These are phyloP conservation scores for Neurospora sp. DNA, from an alignment of 495 filamentous ascomycete genomes.

Conservation along the genomic window DNA sequence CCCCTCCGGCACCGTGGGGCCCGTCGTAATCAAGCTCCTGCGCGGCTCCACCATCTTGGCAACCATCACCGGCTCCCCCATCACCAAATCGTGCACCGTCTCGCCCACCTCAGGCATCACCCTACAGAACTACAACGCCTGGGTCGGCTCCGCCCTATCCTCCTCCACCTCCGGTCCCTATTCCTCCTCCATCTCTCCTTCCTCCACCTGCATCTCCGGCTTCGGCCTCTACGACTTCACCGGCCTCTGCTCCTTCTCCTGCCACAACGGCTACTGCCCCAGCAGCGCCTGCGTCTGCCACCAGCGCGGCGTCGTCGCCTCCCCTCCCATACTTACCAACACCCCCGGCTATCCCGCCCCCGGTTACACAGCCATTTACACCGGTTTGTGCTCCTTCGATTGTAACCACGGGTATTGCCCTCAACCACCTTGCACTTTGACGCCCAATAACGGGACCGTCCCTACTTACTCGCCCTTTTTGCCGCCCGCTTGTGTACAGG, in stretches of 20 bases:
- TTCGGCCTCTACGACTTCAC: not conserved
- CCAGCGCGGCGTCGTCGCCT: not conserved
- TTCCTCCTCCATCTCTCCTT: not conserved
- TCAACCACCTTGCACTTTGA: not conserved
- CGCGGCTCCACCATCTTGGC: not conserved
- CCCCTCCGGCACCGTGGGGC: conserved; percentile 29
- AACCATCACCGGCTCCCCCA: not conserved
- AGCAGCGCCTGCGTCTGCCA: conserved; percentile 2
- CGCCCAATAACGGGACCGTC: not conserved
- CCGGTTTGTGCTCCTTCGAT: conserved; percentile 5
- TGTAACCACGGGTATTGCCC: conserved; percentile 9
- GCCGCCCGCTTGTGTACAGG: not conserved
- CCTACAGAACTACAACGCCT: conserved; percentile 4
- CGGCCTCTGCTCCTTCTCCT: not conserved
- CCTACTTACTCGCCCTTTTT: conserved; percentile 1
- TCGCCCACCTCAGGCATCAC: not conserved
- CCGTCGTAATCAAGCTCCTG: conserved; percentile 35
- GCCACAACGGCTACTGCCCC: conserved; percentile 5
- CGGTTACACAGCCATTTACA: not conserved
- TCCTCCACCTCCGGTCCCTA: not conserved
- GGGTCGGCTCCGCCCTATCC: not conserved
- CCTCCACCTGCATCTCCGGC: not conserved
- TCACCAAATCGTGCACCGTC: conserved; percentile 1
- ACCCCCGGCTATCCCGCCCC: not conserved
- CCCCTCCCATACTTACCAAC: not conserved